Conservation (phyloP, 2,329 filamentous ascomycete species). For the Pestalotiopsis sp. region DNA sequence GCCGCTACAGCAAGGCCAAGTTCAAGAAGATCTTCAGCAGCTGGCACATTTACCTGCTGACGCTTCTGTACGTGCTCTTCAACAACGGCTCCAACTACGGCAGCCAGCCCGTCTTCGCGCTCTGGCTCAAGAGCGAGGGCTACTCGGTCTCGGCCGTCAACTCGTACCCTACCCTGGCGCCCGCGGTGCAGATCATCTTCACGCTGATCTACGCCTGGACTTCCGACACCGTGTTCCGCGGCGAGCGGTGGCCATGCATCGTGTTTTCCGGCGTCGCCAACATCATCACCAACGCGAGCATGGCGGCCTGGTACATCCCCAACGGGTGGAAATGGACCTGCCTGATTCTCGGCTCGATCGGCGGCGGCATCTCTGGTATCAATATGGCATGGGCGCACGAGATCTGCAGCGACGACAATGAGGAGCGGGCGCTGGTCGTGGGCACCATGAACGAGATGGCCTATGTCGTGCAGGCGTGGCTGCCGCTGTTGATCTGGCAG, state of each 20-base stretch:
- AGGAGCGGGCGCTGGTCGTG: slow-evolving; percentile 68
- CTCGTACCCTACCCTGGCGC: slow-evolving; percentile 61
- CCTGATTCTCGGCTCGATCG: slow-evolving; percentile 58
- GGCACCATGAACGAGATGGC: slow-evolving; percentile 71
- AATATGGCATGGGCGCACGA: slow-evolving; percentile 53
- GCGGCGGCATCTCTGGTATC: slow-evolving; percentile 47
- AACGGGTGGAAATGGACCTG: slow-evolving; percentile 65
- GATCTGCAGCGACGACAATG: slow-evolving; percentile 54
- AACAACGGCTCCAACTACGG: slow-evolving; percentile 57
- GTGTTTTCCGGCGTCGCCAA: slow-evolving; percentile 53
- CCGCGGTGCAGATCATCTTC: slow-evolving; percentile 55
- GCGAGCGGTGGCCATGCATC: slow-evolving; percentile 66
- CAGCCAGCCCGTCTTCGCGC: slow-evolving; percentile 56
- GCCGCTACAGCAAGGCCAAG: slow-evolving; percentile 47
- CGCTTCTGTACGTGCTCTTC: slow-evolving; percentile 63
- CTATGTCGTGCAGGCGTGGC: slow-evolving; percentile 70
- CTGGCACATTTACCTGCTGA: slow-evolving; percentile 67
- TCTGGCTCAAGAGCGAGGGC: slow-evolving; percentile 48
- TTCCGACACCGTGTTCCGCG: slow-evolving; percentile 62
- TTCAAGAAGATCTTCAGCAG: slow-evolving; percentile 62
- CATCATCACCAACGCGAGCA: slow-evolving; percentile 40
- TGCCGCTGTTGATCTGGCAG: slow-evolving; percentile 69
- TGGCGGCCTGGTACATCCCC: slow-evolving; percentile 48
- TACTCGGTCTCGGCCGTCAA: slow-evolving; percentile 42
- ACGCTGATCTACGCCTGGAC: slow-evolving; percentile 69